Conservation (phyloP, 257 asterid genomes). For the Petunia secreta region DNA sequence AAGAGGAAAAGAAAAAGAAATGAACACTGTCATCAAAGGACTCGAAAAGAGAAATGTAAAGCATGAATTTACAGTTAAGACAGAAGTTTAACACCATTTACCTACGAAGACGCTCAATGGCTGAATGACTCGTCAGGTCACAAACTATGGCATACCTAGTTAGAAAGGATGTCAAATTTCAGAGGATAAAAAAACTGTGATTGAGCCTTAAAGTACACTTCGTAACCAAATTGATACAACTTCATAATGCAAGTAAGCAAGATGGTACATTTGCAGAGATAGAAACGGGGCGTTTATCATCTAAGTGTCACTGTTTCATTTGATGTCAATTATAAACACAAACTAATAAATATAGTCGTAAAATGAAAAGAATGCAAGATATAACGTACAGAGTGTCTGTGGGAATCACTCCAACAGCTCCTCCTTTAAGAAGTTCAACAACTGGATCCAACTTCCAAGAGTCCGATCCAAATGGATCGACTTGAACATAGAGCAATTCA, state of each 20-base stretch:
- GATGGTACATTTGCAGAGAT: slow-evolving; percentile 1
- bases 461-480: slow-evolving; percentile 79
- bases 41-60: neutral
- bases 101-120: slow-evolving; percentile 87
- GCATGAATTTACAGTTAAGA: slow-evolving; percentile 15
- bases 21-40: slow-evolving; percentile 26
- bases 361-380: neutral
- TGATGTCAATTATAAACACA: neutral
- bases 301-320: neutral
- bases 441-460: slow-evolving; percentile 89
- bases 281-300: neutral
- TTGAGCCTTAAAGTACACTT: slow-evolving; percentile 9
- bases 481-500: slow-evolving; percentile 66
- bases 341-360: neutral
- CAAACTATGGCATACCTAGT: slow-evolving; percentile 84
- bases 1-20: slow-evolving; percentile 35
- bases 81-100: slow-evolving; percentile 32
- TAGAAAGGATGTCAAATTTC: slow-evolving; percentile 15
- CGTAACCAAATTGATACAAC: slow-evolving; percentile 13
- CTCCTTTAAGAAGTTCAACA: slow-evolving; percentile 72
- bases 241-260: slow-evolving; percentile 9
- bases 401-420: slow-evolving; percentile 98
- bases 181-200: neutral
- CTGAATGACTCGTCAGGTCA: slow-evolving; percentile 66
- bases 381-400: slow-evolving; percentile 82